Conservation (phyloP, 2,329 filamentous ascomycete species). For the Ceratocystis destructans region DNA sequence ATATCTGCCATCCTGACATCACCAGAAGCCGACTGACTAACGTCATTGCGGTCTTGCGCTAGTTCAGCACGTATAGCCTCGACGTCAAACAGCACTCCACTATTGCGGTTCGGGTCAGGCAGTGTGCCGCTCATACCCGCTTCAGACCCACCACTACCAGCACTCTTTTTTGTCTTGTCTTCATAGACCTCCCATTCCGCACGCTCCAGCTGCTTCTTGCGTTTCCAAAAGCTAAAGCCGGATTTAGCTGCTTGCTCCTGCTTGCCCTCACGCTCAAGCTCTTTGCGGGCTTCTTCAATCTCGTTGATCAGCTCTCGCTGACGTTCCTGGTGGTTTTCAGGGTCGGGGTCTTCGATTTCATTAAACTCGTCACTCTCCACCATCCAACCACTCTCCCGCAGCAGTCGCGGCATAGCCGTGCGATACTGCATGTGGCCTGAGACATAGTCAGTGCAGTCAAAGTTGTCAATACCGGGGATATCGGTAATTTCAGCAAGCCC, state of each 20-base stretch:
- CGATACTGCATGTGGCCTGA: conserved; percentile 95
- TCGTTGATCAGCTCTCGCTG: conserved; percentile 92
- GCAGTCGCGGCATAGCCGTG: conserved; percentile 72
- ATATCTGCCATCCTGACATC: conserved; percentile 8
- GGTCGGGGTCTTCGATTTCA: conserved; percentile 94
- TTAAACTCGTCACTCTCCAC: conserved; percentile 88
- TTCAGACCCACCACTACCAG: conserved; percentile 21
- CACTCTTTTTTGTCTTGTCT: conserved; percentile 38
- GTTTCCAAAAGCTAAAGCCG: conserved; percentile 63
- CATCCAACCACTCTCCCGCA: conserved; percentile 79
- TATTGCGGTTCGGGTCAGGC: conserved; percentile 32
- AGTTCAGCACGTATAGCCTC: conserved; percentile 85
- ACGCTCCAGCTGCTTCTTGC: conserved; percentile 67
- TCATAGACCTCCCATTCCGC: conserved; percentile 94
- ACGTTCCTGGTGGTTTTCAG: conserved; percentile 74
- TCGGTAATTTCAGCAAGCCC: conserved; percentile 65
- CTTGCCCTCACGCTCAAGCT: conserved; percentile 67
- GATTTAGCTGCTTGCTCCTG: conserved; percentile 35
- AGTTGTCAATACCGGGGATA: conserved; percentile 73
- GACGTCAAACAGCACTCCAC: conserved; percentile 76
- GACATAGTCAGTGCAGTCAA: conserved; percentile 74
- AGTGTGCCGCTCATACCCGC: conserved; percentile 29
- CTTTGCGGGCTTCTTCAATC: conserved; percentile 83
- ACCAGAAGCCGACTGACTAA: not conserved
- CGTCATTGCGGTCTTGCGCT: conserved; percentile 61